Evolutionary conservation across 2,329 filamentous ascomycete species (phyloP), one percentile per base, ranked within the genome.

Genomic region (Colletotrichum musicola): DNA sequence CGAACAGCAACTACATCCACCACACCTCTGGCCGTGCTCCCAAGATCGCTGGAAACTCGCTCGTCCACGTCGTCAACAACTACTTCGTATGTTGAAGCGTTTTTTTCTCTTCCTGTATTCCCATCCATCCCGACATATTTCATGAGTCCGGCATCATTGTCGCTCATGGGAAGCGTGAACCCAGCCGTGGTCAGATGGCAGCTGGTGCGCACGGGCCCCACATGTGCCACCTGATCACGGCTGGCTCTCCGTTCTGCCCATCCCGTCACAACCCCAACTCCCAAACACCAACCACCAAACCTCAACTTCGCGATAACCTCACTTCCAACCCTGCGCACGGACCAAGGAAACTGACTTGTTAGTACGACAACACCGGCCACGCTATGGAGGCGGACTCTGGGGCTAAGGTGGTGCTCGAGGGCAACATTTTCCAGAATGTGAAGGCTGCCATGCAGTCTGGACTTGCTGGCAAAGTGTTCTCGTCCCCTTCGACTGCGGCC

Each of bases 11-110:
- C 82, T 89, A 89, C 80, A 81, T 90, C 74, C 85, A 89, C 82
- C 81, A 88, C 77, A 85, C 84, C 56, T 84, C 82, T 13, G 88
- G 88, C 64, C 86, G 88, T 61, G 80, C 81, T 13, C 88, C 87
- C 72, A 89, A 89, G 80, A 80, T 90, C 22, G 82, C 81, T 20
- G 86, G 86, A 76, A 87, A 87, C 62, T 82, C 88, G 51, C 79
- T 82, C 18, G 77, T 90, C 61, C 88, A 90, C 77, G 85, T 85
- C 49, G 85, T 88, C 75, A 89, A 89, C 84, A 90, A 89, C 82
- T 88, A 86, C 83, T 89, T 44, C 82, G 80, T 61, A 61, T 16
- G 56, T 55, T 38, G 6, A 25, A 35, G 7, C 30, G 6, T 57
- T 10, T 18, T 18, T 22, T 61, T 22, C 51, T 27, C 12, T 14